These are phyloP conservation scores for Ramalina intermedia DNA, from an alignment of 495 filamentous ascomycete species.

Conservation along the genomic window DNA sequence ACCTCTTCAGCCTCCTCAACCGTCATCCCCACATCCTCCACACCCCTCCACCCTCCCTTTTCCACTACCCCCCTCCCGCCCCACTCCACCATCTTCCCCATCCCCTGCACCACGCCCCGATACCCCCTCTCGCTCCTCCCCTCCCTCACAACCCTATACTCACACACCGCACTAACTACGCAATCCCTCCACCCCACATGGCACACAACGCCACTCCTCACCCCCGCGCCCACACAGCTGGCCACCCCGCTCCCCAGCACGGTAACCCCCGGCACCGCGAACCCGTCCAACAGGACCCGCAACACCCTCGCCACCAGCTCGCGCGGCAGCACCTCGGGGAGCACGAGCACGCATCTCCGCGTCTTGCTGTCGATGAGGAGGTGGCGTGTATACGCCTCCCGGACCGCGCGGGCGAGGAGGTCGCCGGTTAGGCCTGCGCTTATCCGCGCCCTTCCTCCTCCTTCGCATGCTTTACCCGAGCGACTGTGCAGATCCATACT, in stretches of 20 bases:
- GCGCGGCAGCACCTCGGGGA: conserved; percentile 68
- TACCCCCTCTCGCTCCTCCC: conserved; percentile 59
- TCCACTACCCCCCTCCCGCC: conserved; percentile 3
- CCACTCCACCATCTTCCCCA: conserved; percentile 47
- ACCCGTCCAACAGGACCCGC: conserved; percentile 61
- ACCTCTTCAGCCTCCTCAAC: conserved; percentile 74
- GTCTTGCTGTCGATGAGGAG: conserved; percentile 60
- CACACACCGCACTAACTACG: conserved; percentile 65
- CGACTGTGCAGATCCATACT: conserved; percentile 40
- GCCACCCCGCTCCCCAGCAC: conserved; percentile 62
- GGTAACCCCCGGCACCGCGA: conserved; percentile 68
- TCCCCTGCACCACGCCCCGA: conserved; percentile 51
- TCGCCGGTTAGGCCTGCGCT: conserved; percentile 74
- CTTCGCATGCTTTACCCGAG: too few species aligned
- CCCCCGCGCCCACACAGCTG: conserved; percentile 59
- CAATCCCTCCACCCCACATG: conserved; percentile 91
- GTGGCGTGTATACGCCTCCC: conserved; percentile 76
- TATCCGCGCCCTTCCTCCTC: conserved; percentile 27
- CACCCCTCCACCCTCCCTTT: not conserved
- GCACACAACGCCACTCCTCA: conserved; percentile 66
- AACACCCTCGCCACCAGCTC: conserved; percentile 61
- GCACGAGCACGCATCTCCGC: conserved; percentile 50
- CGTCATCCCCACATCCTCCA: conserved; percentile 28
- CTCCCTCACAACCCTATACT: conserved; percentile 64
- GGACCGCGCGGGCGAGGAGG: conserved; percentile 70